Base-by-base conservation (phyloP, 148 eudicot species). In the Amaranthus hypochondriacus region DNA sequence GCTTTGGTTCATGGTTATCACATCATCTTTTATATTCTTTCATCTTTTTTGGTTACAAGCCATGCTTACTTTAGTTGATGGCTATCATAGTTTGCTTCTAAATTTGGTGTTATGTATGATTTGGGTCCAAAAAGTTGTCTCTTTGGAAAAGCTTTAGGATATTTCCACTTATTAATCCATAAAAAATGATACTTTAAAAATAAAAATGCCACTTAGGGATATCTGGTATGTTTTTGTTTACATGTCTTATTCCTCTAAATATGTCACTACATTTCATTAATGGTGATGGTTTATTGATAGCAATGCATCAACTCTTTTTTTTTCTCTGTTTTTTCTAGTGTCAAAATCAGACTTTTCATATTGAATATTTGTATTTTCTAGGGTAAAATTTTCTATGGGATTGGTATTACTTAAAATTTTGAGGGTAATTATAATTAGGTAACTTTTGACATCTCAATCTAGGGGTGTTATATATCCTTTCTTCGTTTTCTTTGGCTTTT, bases 221-320 rank as follows among this genome's bases (percentile, higher is more conserved):
- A 28, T 28, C 58, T 51, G 42, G 58, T 73, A 42, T 74, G 69
- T 7, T 80, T 75, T 71, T 76, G 49, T 71, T 52, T 64, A 28
- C 61, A 59, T 71, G 66, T 57, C 70, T 42, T 74, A 58, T 39
- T 79, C 82, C 65, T 75, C 8, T 69, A 48, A 75, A 62, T 70
- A 74, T 39, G 76, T 39, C 62, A 52, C 43, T 59, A 50, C 68
- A 61, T 68, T 50, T 48, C 52, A 49, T 58, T 50, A 56, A 13
- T 62, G 46, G 49, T 56, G 62, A 66, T 9, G 68, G 68, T 60
- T 63, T 70, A 39, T 66, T 21, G 73, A 68, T 73, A 59, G 66
- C 56, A 63, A 21, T 53, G 71, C 57, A 57, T 58, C 67, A 66
- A 67, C 66, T 52, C 57, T 52, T 14, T 28, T 28, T 28, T 28